Percentiles rank a stretch among this genome's conserved stretches.
These are phyloP conservation scores for Mycena indigotica DNA, from an alignment of 768 basidiomycete species.

Conservation along the genomic window DNA sequence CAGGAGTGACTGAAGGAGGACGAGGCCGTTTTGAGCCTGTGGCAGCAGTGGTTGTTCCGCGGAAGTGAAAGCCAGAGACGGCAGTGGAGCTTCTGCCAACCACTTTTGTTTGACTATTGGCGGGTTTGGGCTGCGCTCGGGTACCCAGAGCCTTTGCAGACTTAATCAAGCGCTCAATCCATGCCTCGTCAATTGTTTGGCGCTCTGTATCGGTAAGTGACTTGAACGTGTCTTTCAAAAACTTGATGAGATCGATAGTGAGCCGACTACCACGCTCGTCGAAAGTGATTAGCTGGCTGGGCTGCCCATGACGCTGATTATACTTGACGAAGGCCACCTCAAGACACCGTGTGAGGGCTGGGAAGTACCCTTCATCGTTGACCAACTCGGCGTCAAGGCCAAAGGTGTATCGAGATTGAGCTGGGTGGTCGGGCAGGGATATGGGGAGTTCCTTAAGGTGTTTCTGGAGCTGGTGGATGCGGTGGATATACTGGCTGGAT, in stretches of 20 bases:
- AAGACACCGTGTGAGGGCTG: not conserved
- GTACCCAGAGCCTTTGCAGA: not conserved
- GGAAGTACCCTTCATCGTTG: not conserved
- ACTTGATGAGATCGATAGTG: not conserved
- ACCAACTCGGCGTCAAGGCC: not conserved
- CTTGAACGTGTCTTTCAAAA: not conserved
- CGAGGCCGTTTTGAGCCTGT: no score
- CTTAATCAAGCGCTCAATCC: not conserved
- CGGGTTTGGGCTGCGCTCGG: not conserved
- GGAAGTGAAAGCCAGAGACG: no score
- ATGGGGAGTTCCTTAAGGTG: slow-evolving; percentile 40
- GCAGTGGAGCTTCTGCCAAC: no score
- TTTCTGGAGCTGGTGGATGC: not conserved
- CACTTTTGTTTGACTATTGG: not conserved
- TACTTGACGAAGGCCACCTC: not conserved
- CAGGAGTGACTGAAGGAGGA: no score
- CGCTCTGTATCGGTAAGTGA: not conserved
- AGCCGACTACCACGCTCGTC: not conserved
- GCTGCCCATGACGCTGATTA: not conserved
- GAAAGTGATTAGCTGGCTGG: not conserved
- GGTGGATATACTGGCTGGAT: not conserved
- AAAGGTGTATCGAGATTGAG: not conserved
- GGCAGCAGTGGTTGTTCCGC: no score
- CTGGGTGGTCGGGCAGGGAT: slow-evolving; percentile 1
- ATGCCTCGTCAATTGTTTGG: not conserved